Evolutionary conservation across 306 rosid species (phyloP).

Genomic region (Clitoria ternatea): DNA sequence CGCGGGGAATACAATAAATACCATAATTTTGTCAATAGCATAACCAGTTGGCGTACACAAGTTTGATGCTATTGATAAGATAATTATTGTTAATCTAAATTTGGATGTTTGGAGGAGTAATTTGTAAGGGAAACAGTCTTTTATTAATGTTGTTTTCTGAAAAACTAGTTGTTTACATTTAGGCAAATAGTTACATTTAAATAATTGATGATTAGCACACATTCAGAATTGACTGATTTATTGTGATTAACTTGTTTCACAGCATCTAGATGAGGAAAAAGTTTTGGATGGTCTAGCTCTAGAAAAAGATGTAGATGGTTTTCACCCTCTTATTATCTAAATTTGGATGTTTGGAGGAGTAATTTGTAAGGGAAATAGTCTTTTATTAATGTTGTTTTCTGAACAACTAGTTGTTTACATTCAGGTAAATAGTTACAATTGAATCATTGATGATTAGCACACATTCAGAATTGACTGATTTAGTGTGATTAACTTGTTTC

Average conservation of each 20-base stretch:
- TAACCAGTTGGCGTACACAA: not conserved
- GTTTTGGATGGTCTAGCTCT: constrained; percentile 52
- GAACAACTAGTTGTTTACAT: not conserved
- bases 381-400: not conserved
- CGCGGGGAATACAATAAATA: not conserved
- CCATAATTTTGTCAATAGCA: not conserved
- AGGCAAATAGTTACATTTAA: not conserved
- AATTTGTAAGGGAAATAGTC: constrained; percentile 12
- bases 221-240: constrained; percentile 35
- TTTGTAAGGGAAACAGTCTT: constrained; percentile 16
- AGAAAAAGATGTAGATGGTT: constrained; percentile 92
- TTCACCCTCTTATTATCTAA: constrained; percentile 79
- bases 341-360: not conserved
- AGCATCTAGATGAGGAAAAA: constrained; percentile 78
- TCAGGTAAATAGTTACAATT: not conserved
- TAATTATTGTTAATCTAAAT: not conserved
- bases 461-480: constrained; percentile 31
- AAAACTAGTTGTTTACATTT: not conserved
- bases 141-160: not conserved
- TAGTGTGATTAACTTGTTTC: constrained; percentile 42
- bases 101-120: not conserved
- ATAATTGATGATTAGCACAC: constrained; percentile 27
- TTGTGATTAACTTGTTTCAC: constrained; percentile 46
- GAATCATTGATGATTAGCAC: constrained; percentile 28
- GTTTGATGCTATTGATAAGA: not conserved